These are phyloP conservation scores for Xylariaceae sp. DNA, from an alignment of 2,329 filamentous ascomycete genomes.

Conservation along the genomic window DNA sequence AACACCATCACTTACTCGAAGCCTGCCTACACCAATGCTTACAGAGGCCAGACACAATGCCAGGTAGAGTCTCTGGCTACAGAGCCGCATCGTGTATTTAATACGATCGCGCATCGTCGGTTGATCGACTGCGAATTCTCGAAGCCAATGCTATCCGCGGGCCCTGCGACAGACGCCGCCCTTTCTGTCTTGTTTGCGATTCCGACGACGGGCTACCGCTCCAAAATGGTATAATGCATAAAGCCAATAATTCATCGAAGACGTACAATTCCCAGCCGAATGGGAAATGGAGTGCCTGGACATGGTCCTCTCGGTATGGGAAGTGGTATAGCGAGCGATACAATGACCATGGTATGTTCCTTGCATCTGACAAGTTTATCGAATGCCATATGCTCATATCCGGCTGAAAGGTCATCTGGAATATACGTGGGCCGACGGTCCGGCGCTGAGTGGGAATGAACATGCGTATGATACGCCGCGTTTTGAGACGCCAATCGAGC, in stretches of 20 bases:
- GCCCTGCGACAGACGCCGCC: constrained; percentile 17
- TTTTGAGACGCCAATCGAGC: constrained; percentile 17
- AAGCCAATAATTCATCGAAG: constrained; percentile 22
- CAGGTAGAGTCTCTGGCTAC: constrained; percentile 16
- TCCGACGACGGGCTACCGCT: constrained; percentile 22
- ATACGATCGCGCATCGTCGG: constrained; percentile 22
- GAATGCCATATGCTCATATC: constrained; percentile 1
- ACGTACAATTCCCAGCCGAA: constrained; percentile 19
- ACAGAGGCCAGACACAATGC: constrained; percentile 16
- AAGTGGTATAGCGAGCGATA: constrained; percentile 23
- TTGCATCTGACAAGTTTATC: background rate
- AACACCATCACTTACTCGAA: constrained; percentile 10
- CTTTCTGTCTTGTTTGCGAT: constrained; percentile 16
- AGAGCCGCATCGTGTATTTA: constrained; percentile 30
- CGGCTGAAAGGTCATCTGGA: constrained; percentile 10
- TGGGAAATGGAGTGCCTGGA: constrained; percentile 25
- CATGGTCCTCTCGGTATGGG: constrained; percentile 22
- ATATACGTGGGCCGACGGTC: constrained; percentile 1
- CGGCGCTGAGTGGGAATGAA: constrained; percentile 9
- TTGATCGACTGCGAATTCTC: constrained; percentile 17
- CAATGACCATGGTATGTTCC: constrained; percentile 26
- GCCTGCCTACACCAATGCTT: constrained; percentile 12
- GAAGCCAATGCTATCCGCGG: constrained; percentile 16
- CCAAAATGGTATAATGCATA: constrained; percentile 31
- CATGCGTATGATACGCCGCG: constrained; percentile 25